Conservation (phyloP, 75 land plant species). For the Chamaecyparis obtusa region DNA sequence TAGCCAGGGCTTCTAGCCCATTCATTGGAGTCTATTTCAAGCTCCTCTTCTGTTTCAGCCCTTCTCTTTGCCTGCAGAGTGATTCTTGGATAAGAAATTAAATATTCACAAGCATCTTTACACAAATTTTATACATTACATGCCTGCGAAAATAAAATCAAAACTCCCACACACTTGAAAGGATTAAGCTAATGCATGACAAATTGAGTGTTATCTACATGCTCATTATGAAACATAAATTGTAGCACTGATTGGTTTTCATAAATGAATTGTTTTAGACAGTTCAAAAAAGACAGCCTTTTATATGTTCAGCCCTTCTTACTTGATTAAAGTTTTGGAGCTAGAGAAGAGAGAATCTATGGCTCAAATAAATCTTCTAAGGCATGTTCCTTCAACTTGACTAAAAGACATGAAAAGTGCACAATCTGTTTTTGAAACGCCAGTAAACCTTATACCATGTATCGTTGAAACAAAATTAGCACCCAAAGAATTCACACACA, state of each 20-base stretch:
- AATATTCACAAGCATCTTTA: not conserved
- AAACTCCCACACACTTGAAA: not conserved
- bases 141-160: not conserved
- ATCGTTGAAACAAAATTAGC: not conserved
- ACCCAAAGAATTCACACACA: not conserved
- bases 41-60: conserved; percentile 37
- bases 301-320: not conserved
- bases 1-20: conserved; percentile 38
- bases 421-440: not conserved
- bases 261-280: not conserved
- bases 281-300: not conserved
- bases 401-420: not conserved
- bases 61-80: conserved; percentile 42
- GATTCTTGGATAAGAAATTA: not conserved
- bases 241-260: not conserved
- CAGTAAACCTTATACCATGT: not conserved
- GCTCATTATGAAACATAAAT: not conserved
- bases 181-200: not conserved
- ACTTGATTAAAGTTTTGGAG: not conserved
- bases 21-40: conserved; percentile 52
- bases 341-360: not conserved
- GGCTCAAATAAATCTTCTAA: not conserved
- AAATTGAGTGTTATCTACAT: not conserved
- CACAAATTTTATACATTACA: not conserved
- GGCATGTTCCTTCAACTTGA: not conserved